Conservation (phyloP, 768 basidiomycete genomes). For the Lentinula guzmanii region DNA sequence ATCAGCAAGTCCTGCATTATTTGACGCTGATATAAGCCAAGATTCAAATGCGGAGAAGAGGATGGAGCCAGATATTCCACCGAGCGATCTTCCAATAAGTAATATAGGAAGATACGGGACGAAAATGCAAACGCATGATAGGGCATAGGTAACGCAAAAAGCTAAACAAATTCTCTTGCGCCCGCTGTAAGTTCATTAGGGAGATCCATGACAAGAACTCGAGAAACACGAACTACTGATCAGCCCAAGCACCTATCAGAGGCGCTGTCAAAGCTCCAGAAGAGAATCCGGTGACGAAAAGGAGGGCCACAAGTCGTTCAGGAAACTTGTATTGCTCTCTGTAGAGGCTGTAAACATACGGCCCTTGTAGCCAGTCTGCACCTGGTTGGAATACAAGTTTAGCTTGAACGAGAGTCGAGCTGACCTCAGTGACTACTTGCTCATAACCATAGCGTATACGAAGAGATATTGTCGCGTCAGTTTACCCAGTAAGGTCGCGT, state of each 20-base stretch:
- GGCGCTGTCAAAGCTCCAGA: constrained; percentile 68
- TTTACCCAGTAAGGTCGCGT: constrained; percentile 18
- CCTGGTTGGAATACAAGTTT: constrained; percentile 28
- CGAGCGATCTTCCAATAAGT: constrained; percentile 57
- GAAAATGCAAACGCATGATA: constrained; percentile 54
- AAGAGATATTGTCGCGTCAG: constrained; percentile 49
- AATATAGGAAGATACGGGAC: constrained; percentile 54
- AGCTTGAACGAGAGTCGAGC: background rate
- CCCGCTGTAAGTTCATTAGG: constrained; percentile 36
- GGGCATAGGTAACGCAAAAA: constrained; percentile 64
- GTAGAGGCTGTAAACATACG: constrained; percentile 74
- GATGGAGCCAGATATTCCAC: constrained; percentile 70
- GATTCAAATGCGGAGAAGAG: constrained; percentile 74
- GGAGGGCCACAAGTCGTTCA: constrained; percentile 57
- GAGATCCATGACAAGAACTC: background rate
- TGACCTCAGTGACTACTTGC: constrained; percentile 26
- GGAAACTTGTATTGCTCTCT: constrained; percentile 60
- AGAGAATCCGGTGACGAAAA: constrained; percentile 76
- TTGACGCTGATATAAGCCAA: constrained; percentile 66
- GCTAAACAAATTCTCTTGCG: constrained; percentile 61
- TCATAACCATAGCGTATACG: constrained; percentile 73
- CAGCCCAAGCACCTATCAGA: constrained; percentile 71
- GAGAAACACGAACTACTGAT: constrained; percentile 51
- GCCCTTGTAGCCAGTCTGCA: constrained; percentile 78
- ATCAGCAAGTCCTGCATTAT: constrained; percentile 42